Conservation (phyloP, 352 stramenopile species). For the Phytophthora megakarya region DNA sequence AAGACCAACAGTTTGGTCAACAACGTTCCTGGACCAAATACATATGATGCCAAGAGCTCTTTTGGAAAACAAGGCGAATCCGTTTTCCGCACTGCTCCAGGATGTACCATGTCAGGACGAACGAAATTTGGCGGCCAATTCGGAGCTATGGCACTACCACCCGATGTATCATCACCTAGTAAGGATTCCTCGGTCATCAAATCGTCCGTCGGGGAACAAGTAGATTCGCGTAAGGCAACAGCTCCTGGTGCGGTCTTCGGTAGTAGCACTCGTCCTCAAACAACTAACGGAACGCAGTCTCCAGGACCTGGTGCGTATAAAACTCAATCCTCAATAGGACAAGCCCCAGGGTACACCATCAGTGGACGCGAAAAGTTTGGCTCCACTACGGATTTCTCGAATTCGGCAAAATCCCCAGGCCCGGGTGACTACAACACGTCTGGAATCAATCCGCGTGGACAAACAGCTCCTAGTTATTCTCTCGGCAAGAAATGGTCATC, state of each 20-base stretch:
- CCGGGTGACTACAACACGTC: constrained; percentile 67
- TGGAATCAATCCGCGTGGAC: constrained; percentile 75
- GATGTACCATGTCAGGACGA: too few species aligned
- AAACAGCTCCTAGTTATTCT: constrained; percentile 66
- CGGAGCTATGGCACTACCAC: too few species aligned
- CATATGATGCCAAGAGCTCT: constrained; percentile 7
- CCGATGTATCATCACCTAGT: neutral
- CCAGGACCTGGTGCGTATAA: constrained; percentile 69
- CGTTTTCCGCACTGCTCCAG: too few species aligned
- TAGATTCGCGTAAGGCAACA: constrained; percentile 77
- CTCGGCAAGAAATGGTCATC: constrained; percentile 76
- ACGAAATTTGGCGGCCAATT: too few species aligned
- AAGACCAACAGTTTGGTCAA: constrained; percentile 33
- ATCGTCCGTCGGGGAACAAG: constrained; percentile 69
- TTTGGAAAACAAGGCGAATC: too few species aligned
- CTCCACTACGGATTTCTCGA: constrained; percentile 60
- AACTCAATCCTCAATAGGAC: constrained; percentile 70
- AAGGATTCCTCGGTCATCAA: constrained; percentile 58
- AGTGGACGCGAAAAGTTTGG: constrained; percentile 82
- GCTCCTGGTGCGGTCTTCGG: constrained; percentile 69
- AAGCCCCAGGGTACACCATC: constrained; percentile 67
- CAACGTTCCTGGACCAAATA: too few species aligned
- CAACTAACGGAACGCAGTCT: constrained; percentile 55
- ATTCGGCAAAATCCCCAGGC: constrained; percentile 50
- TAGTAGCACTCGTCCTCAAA: constrained; percentile 58